Evolutionary conservation across 1,284 basidiomycete genomes (phyloP).

Genomic region (Moesziomyces parantarcticus): DNA sequence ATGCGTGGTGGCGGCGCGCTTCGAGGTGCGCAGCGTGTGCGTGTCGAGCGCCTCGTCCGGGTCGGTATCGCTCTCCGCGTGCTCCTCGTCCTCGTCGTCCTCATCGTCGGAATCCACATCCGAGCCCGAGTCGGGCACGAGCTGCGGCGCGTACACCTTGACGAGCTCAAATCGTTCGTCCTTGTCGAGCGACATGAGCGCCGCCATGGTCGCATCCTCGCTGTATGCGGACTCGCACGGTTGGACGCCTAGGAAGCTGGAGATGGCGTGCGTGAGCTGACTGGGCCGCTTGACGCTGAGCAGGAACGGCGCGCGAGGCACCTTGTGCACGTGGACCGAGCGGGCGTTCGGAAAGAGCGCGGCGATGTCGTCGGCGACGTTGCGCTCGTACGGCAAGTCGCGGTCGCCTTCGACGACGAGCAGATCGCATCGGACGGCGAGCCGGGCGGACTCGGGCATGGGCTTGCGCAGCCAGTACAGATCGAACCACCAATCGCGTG

Average conservation of each 20-base stretch:
- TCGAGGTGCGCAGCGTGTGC: not conserved
- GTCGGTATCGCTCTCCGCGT: not conserved
- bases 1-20: not conserved
- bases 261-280: constrained; percentile 1
- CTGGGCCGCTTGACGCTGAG: constrained; percentile 15
- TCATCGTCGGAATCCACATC: constrained; percentile 6
- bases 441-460: not conserved
- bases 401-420: constrained; percentile 21
- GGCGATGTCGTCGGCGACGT: constrained; percentile 10
- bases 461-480: constrained; percentile 22
- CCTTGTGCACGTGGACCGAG: not conserved
- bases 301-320: constrained; percentile 10
- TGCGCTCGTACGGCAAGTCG: constrained; percentile 21
- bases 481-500: constrained; percentile 33
- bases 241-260: constrained; percentile 2
- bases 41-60: not conserved
- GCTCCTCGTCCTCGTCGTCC: constrained; percentile 6
- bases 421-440: constrained; percentile 4
- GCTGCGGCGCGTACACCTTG: constrained; percentile 17
- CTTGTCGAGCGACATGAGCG: not conserved
- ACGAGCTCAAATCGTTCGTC: constrained; percentile 27
- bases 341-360: constrained; percentile 6
- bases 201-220: not conserved
- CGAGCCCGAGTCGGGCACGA: constrained; percentile 7
- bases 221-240: too few species aligned